Percentiles rank a stretch among this genome's conserved stretches.
Conservation (phyloP, 2,329 filamentous ascomycete species). For the Ophiosphaerella herpotricha region DNA sequence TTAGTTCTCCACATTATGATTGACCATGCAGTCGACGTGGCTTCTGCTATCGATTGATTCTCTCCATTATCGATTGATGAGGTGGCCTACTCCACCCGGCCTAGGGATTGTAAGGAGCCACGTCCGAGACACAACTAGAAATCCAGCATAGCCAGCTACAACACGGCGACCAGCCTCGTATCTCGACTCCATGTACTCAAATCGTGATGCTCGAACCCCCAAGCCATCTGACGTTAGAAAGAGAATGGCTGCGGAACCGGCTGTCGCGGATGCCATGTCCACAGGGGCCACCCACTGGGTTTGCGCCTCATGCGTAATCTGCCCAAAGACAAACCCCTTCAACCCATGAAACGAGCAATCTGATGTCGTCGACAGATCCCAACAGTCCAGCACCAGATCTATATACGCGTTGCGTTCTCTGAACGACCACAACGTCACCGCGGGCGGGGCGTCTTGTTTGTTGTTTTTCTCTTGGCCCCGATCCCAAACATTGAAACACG, state of each 20-base stretch:
- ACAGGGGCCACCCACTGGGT: too few species aligned
- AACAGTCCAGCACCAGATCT: conserved; percentile 3
- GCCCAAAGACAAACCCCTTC: background rate
- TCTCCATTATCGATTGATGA: background rate
- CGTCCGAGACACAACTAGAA: too few species aligned
- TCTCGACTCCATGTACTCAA: too few species aligned
- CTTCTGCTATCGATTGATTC: conserved; percentile 22
- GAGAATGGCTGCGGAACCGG: background rate
- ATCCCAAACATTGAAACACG: background rate
- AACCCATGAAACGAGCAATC: background rate
- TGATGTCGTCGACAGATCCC: background rate
- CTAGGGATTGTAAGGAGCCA: too few species aligned
- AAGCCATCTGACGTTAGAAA: background rate
- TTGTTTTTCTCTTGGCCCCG: conserved; percentile 1
- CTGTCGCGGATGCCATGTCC: conserved; percentile 1
- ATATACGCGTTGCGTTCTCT: background rate
- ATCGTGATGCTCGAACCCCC: background rate
- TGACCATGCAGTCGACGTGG: conserved; percentile 20
- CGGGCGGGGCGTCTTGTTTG: background rate
- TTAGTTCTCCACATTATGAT: conserved; percentile 42
- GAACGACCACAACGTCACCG: background rate
- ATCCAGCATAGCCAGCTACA: too few species aligned
- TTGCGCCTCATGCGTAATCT: background rate
- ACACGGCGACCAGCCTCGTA: too few species aligned
- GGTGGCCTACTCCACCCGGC: too few species aligned